Conservation (phyloP, 2,329 filamentous ascomycete genomes). For the Trichothecium sympodiale region DNA sequence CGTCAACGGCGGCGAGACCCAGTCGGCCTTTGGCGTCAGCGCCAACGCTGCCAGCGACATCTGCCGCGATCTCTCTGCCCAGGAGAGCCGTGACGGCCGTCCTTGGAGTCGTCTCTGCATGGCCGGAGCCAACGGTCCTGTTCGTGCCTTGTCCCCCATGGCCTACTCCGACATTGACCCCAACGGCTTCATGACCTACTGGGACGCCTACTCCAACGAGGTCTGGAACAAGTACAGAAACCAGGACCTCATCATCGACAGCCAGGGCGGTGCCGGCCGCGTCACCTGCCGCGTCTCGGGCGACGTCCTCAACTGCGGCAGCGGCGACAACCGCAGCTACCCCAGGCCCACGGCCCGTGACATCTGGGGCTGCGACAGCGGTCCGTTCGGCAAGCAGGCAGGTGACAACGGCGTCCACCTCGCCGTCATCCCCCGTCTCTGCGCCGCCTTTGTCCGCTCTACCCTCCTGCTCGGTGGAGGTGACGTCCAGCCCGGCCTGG, state of each 20-base stretch:
- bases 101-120: slow-evolving; percentile 35
- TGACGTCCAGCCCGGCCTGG: slow-evolving; percentile 29
- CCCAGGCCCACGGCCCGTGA: slow-evolving; percentile 29
- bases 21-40: slow-evolving; percentile 13
- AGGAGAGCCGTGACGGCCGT: slow-evolving; percentile 23
- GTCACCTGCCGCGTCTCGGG: slow-evolving; percentile 21
- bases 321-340: slow-evolving; percentile 27
- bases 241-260: slow-evolving; percentile 28
- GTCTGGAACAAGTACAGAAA: slow-evolving; percentile 31
- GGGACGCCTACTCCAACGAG: slow-evolving; percentile 29
- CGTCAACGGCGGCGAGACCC: slow-evolving; percentile 31
- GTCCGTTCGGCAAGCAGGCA: slow-evolving; percentile 27
- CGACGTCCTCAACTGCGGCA: slow-evolving; percentile 27
- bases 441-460: slow-evolving; percentile 37
- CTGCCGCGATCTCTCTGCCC: slow-evolving; percentile 26
- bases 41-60: slow-evolving; percentile 13
- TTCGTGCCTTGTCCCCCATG: slow-evolving; percentile 33
- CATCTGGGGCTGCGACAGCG: slow-evolving; percentile 40
- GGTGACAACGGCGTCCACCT: slow-evolving; percentile 27
- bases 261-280: slow-evolving; percentile 30
- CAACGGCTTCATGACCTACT: slow-evolving; percentile 27
- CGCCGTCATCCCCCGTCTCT: slow-evolving; percentile 35
- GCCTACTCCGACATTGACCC: slow-evolving; percentile 24
- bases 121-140: slow-evolving; percentile 14
- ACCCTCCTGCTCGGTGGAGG: slow-evolving; percentile 35